These are phyloP conservation scores for Phaeoacremonium minimum DNA, from an alignment of 2,329 filamentous ascomycete species.

Conservation along the genomic window DNA sequence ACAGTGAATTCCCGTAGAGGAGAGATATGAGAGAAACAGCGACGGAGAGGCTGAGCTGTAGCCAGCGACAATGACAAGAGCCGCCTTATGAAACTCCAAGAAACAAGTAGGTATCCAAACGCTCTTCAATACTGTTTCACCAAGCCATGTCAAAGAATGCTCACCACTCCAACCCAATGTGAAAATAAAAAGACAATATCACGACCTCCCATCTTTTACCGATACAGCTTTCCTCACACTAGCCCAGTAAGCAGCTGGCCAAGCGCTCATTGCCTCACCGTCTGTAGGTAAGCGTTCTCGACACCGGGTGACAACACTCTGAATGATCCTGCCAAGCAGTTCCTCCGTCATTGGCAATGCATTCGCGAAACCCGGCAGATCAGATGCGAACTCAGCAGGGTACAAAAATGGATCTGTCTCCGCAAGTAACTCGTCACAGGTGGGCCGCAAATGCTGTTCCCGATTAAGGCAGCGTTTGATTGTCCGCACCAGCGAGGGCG, in stretches of 20 bases:
- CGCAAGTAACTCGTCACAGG: slow-evolving; percentile 57
- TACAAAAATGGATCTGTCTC: slow-evolving; percentile 60
- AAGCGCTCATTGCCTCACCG: slow-evolving; percentile 47
- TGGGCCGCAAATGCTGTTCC: slow-evolving; percentile 58
- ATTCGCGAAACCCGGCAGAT: slow-evolving; percentile 29
- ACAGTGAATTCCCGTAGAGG: too few species aligned
- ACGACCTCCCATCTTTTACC: slow-evolving; percentile 16
- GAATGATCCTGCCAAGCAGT: slow-evolving; percentile 56
- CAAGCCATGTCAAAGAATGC: too few species aligned
- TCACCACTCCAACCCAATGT: too few species aligned
- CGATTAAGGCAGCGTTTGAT: slow-evolving; percentile 60
- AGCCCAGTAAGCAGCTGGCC: slow-evolving; percentile 59
- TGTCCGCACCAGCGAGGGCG: slow-evolving; percentile 54
- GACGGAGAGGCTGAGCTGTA: too few species aligned
- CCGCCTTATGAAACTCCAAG: too few species aligned
- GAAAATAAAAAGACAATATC: neutral
- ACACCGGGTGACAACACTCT: slow-evolving; percentile 57
- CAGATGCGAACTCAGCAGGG: slow-evolving; percentile 46
- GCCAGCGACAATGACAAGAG: too few species aligned
- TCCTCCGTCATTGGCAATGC: slow-evolving; percentile 59
- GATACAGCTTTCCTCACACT: slow-evolving; percentile 50
- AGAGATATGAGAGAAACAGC: too few species aligned
- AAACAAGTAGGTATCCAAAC: too few species aligned
- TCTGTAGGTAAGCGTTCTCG: slow-evolving; percentile 56
- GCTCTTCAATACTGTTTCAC: too few species aligned